A percentile compares a stretch with the other conserved stretches of the same genome.
phyloP scores from a whole-genome alignment of 2,329 filamentous ascomycete species.

The Thielaviopsis cerberus region DNA sequence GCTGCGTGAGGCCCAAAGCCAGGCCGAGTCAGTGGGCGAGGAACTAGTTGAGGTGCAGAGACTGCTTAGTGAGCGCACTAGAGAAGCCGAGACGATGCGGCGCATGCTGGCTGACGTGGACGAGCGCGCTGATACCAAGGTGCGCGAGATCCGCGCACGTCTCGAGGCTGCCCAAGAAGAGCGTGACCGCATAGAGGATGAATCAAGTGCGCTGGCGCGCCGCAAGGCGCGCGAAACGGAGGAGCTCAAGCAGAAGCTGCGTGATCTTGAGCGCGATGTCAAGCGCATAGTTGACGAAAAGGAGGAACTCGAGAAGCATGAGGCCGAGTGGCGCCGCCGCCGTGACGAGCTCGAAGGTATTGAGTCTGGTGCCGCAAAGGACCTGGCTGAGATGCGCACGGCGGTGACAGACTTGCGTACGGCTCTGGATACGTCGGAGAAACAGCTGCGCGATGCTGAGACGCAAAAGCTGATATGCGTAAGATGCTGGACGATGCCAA shows the following conservation, averaged over 20 bases:
- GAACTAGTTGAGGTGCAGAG: slow-evolving; percentile 78
- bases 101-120: slow-evolving; percentile 74
- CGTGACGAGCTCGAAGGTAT: slow-evolving; percentile 58
- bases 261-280: slow-evolving; percentile 64
- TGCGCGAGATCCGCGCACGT: slow-evolving; percentile 72
- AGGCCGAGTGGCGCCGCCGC: slow-evolving; percentile 55
- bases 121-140: slow-evolving; percentile 57
- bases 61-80: slow-evolving; percentile 67
- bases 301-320: slow-evolving; percentile 55
- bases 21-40: slow-evolving; percentile 75
- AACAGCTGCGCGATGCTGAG: slow-evolving; percentile 65
- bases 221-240: slow-evolving; percentile 68
- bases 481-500: slow-evolving; percentile 62
- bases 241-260: slow-evolving; percentile 59
- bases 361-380: slow-evolving; percentile 49
- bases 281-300: slow-evolving; percentile 54
- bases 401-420: slow-evolving; percentile 63
- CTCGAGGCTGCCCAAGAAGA: slow-evolving; percentile 89
- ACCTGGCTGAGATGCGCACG: slow-evolving; percentile 54
- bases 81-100: slow-evolving; percentile 90
- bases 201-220: slow-evolving; percentile 59
- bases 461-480: slow-evolving; percentile 61
- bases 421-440: slow-evolving; percentile 73
- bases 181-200: slow-evolving; percentile 79
- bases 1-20: slow-evolving; percentile 70